Evolutionary conservation across 1,284 basidiomycete genomes (phyloP), one percentile per base, ranked within the genome.

Genomic region (Malassezia cuniculi): DNA sequence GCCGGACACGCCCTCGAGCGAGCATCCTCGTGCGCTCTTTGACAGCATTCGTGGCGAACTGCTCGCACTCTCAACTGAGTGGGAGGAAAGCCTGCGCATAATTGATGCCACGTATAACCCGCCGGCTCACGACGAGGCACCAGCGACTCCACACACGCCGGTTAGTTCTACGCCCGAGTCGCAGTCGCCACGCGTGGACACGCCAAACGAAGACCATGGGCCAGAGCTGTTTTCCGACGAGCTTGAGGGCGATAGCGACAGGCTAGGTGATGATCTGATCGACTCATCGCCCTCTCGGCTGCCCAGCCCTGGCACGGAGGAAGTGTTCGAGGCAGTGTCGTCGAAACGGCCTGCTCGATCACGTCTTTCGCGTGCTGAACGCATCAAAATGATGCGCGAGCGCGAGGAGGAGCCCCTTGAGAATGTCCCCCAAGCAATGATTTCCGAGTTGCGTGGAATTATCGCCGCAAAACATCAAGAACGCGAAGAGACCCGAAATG

Each of bases 1-100:
- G 14, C 27, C 9, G 31, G 24, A 28, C 7, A 17, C 16, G 12
- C 9, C 26, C 30, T 20, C 22, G 12, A 42, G 41, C 29, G 39
- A 54, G 0, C 48, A 58, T 16, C n/a, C n/a, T n/a, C n/a, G n/a
- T n/a, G 37, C 31, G 21, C 41, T 56, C 16, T 53, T 59, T 28
- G 55, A 52, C 11, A 54, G 55, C 25, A 50, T 66, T 41, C 41
- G 47, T 14, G 54, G 61, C n/a, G 63, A 66, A 22, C 39, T 66
- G 16, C 34, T 57, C 0, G 39, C 52, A 5, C 32, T 65, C 6
- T 55, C 57, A 6, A 38, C 48, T 5, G 60, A 65, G 31, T 66
- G 63, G 63, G 63, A 66, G 31, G 51, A 47, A 2, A 55, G 52
- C 4, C 31, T 49, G 20, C 54, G 55, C 37, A 50, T 62, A 9